Percentiles rank a stretch among this genome's conserved stretches.
phyloP scores from a whole-genome alignment of 1,284 basidiomycete species.

The Papiliotrema laurentii region DNA sequence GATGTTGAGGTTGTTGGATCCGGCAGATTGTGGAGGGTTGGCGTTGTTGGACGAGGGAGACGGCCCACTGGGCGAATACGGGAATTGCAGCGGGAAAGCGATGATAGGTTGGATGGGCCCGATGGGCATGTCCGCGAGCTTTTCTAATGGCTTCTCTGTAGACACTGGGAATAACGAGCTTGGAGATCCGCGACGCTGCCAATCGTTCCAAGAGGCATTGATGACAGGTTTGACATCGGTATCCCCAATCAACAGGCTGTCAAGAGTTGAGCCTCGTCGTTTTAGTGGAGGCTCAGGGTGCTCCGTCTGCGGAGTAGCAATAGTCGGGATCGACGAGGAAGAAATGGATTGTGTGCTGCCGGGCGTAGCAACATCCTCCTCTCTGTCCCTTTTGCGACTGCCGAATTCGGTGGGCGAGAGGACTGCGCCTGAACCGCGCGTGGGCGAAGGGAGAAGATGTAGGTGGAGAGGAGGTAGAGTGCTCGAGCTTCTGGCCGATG shows the following conservation, averaged over 20 bases:
- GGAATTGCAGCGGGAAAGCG: constrained; percentile 25
- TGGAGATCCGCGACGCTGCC: constrained; percentile 62
- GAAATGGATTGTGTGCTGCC: neutral
- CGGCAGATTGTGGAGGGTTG: constrained; percentile 1
- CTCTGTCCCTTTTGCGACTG: neutral
- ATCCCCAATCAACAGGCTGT: constrained; percentile 9
- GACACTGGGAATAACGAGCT: neutral
- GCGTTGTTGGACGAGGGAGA: constrained; percentile 1
- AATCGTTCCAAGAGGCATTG: constrained; percentile 16
- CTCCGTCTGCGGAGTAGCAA: constrained; percentile 12
- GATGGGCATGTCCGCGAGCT: constrained; percentile 6
- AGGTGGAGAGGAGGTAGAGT: neutral
- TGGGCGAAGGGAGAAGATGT: neutral
- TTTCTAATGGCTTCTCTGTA: constrained; percentile 1
- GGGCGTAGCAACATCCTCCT: neutral
- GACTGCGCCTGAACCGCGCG: neutral
- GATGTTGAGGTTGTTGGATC: constrained; percentile 3
- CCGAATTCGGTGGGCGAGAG: neutral
- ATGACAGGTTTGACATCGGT: constrained; percentile 3
- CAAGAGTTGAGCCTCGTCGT: constrained; percentile 12
- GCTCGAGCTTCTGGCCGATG: neutral
- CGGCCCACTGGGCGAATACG: constrained; percentile 11
- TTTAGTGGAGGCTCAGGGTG: constrained; percentile 8
- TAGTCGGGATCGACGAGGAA: neutral
- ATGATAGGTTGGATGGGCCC: constrained; percentile 15